Base-by-base conservation (phyloP, 2,329 filamentous ascomycete genomes). In the Daldinia eschscholtzii region DNA sequence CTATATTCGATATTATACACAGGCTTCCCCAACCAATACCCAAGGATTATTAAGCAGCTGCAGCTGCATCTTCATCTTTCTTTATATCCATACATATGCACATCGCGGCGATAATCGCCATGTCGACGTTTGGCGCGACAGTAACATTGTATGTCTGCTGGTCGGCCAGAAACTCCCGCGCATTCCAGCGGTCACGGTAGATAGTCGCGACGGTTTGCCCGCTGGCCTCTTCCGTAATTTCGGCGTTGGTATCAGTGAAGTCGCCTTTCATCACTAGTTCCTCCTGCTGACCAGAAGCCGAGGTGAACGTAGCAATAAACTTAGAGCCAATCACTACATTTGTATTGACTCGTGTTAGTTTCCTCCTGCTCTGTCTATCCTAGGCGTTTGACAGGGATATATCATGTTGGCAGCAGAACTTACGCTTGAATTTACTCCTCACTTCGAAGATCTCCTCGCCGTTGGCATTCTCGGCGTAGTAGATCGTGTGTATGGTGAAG, bases 51-150 rank as follows among this genome's bases (percentile, higher is more conserved):
- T 4, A 15, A 33, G 30, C 30, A 6, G 30, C 30, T 4, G 35
- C 35, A 15, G 12, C 35, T 13, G 35, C 35, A 6, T 13, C 1
- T 23, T 88, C 87, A 64, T 90, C 86, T 50, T 64, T 57, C 81
- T 85, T 86, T 83, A 92, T 89, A 70, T 92, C 91, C 67, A 92
- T 80, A 67, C 86, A 89, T 59, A 93, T 88, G 75, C 89, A 92
- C 74, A 92, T 81, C 10, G 90, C 91, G 0, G 84, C 87, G 71
- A 92, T 86, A 53, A 92, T 75, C 3, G 88, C 86, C 79, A 91
- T 84, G 74, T 93, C 91, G 6, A 91, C 87, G 15, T 87, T 87
- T 0, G 90, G 88, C 1, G 89, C 89, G 5, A 92, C 84, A 0
- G 83, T 83, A 4, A 93, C 83, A 1, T 83, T 85, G 71, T 93